Evolutionary conservation across 345 rosid species (phyloP).

Genomic region (Dimocarpus longan): DNA sequence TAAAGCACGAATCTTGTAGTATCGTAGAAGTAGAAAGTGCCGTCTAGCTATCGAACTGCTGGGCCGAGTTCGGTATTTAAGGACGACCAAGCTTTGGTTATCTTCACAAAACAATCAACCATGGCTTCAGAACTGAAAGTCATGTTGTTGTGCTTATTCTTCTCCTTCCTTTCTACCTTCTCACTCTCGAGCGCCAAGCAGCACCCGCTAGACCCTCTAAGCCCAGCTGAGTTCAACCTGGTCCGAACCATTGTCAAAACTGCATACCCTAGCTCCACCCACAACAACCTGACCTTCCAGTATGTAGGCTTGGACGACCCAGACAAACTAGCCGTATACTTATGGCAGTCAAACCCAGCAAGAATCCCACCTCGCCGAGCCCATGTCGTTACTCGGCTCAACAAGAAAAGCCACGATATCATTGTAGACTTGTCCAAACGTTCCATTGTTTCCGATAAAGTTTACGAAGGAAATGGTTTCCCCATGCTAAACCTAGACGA

Average conservation of each 20-base stretch:
- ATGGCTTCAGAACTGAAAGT: background rate
- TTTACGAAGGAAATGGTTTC: slow-evolving; percentile 4
- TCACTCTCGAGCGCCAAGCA: background rate
- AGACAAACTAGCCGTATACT: slow-evolving; percentile 4
- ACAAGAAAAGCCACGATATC: slow-evolving; percentile 17
- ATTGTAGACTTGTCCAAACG: background rate
- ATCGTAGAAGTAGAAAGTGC: too few species aligned
- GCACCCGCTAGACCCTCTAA: slow-evolving; percentile 17
- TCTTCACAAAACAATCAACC: background rate
- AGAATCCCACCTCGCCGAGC: slow-evolving; percentile 17
- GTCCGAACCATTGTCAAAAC: slow-evolving; percentile 13
- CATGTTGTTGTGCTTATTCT: background rate
- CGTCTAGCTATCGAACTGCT: too few species aligned
- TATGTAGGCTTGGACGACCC: slow-evolving; percentile 32
- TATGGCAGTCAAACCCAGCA: slow-evolving; percentile 14
- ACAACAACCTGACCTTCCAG: slow-evolving; percentile 13
- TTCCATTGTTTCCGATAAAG: slow-evolving; percentile 2
- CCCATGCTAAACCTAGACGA: background rate
- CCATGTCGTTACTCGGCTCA: background rate
- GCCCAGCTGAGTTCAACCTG: slow-evolving; percentile 1
- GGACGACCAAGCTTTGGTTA: background rate
- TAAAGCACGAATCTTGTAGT: too few species aligned
- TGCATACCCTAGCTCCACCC: background rate
- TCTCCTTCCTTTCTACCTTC: background rate
- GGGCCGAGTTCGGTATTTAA: background rate